Conservation (phyloP, 345 rosid genomes). For the Eutrema heterophyllum region DNA sequence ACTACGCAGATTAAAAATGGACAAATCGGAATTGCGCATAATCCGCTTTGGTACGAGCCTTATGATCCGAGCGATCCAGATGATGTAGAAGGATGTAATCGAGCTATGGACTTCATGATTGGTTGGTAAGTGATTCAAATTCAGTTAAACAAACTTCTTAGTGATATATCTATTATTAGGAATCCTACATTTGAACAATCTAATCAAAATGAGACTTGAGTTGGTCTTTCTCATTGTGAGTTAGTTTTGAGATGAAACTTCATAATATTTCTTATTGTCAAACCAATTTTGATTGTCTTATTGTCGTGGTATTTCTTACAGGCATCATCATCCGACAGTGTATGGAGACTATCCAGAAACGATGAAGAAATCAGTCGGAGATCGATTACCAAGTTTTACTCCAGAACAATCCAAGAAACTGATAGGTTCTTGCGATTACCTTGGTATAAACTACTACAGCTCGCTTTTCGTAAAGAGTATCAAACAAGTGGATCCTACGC, state of each 20-base stretch:
- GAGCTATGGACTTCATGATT: constrained; percentile 38
- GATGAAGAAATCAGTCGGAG: constrained; percentile 46
- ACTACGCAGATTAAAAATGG: constrained; percentile 25
- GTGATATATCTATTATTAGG: too few relatives aligned
- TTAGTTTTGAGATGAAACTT: neutral
- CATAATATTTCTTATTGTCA: neutral
- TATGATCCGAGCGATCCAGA: constrained; percentile 21
- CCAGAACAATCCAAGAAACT: constrained; percentile 38
- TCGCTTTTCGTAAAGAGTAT: constrained; percentile 31
- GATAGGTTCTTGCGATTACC: constrained; percentile 50
- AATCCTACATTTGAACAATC: neutral
- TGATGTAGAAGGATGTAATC: constrained; percentile 27
- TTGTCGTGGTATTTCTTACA: neutral
- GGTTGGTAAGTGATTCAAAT: constrained; percentile 29
- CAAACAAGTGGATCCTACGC: constrained; percentile 23
- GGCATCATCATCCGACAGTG: constrained; percentile 52
- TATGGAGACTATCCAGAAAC: constrained; percentile 55
- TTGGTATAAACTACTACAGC: constrained; percentile 58
- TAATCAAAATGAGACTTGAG: neutral
- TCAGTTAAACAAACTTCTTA: neutral
- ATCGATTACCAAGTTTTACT: constrained; percentile 53
- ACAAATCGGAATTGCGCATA: constrained; percentile 32
- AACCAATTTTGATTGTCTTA: constrained; percentile 4
- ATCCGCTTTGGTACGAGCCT: constrained; percentile 35
- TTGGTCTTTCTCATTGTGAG: neutral